Evolutionary conservation across 257 asterid species (phyloP), one percentile per base, ranked within the genome.

Genomic region (Thymus quinquecostatus): DNA sequence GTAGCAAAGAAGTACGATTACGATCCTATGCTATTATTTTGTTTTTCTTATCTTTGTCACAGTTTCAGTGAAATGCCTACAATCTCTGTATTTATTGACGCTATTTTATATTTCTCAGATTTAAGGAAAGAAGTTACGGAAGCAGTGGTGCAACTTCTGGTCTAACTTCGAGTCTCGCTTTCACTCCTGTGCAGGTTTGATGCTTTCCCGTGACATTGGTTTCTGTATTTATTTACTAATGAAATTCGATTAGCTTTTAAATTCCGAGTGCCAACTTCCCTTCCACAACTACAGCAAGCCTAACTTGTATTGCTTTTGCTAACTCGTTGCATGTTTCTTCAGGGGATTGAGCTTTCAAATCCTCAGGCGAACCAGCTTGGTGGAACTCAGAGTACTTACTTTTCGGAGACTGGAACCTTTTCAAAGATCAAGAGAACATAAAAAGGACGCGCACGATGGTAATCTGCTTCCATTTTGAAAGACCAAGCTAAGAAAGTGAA

Each of bases 111-210:
- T 28, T 29, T 79, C 73, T 75, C 87, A 94, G 99, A 85, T 84
- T 91, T 62, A 94, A 89, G 90, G 97, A 86, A 62, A 89, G 54
- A 87, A 73, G 72, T 8, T 88, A 72, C 76, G 96, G 93, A 79
- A 88, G 89, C 73, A 69, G 99, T 49, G 99, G 99, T 0, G 92
- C 96, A 48, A 94, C 99, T 69, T 94, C 99, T 33, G 99, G 99
- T 57, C 88, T 94, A 55, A 89, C 98, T 10, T 94, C 99, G 67
- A 94, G 97, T 76, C 81, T 94, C 84, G 97, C 97, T 66, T 94
- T 94, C 82, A 94, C 99, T 4, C 99, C 99, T 11, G 99, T 94
- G 79, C 99, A 94, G 97, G 99, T 91, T 60, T 75, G 77, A 66
- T 75, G 44, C 69, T 68, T 56, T 51, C 70, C 64, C 38, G 8